A percentile compares a stretch with the other conserved stretches of the same genome.
Conservation (phyloP, 768 basidiomycete species). For the Symmetrospora coprosmae region DNA sequence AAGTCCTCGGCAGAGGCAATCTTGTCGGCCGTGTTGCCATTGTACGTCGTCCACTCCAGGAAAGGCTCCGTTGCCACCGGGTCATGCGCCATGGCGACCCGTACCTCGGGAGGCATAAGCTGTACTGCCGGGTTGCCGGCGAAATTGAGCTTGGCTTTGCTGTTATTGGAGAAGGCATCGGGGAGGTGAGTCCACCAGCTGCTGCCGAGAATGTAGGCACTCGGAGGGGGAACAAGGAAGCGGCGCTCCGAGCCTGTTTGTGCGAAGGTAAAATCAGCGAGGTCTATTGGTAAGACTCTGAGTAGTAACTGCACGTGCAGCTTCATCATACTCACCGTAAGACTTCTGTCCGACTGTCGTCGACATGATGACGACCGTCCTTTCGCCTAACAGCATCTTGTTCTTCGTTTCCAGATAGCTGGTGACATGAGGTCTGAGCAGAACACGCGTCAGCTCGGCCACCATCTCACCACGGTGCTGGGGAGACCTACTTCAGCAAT, state of each 20-base stretch:
- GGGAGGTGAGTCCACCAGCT: constrained; percentile 31
- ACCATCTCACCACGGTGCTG: background rate
- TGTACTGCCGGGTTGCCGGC: constrained; percentile 34
- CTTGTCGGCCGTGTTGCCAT: constrained; percentile 65
- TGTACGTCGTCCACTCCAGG: constrained; percentile 72
- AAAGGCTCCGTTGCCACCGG: constrained; percentile 67
- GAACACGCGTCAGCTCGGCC: background rate
- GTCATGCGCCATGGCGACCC: constrained; percentile 84
- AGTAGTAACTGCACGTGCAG: constrained; percentile 32
- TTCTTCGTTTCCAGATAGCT: constrained; percentile 73
- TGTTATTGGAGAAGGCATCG: constrained; percentile 55
- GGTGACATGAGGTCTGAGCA: constrained; percentile 7
- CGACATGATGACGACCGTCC: constrained; percentile 93
- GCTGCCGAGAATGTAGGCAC: constrained; percentile 26
- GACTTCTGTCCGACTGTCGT: constrained; percentile 94
- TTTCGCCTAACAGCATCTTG: constrained; percentile 76
- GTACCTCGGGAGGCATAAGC: constrained; percentile 49
- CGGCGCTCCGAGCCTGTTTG: constrained; percentile 11
- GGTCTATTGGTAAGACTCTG: constrained; percentile 19
- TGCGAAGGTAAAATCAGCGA: constrained; percentile 1
- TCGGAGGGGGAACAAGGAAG: constrained; percentile 28
- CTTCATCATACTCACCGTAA: constrained; percentile 87
- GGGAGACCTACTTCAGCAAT: background rate
- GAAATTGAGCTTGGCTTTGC: constrained; percentile 53
- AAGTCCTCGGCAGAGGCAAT: constrained; percentile 55